These are phyloP conservation scores for Pseudozyma hubeiensis DNA, from an alignment of 1,284 basidiomycete genomes.

Conservation along the genomic window DNA sequence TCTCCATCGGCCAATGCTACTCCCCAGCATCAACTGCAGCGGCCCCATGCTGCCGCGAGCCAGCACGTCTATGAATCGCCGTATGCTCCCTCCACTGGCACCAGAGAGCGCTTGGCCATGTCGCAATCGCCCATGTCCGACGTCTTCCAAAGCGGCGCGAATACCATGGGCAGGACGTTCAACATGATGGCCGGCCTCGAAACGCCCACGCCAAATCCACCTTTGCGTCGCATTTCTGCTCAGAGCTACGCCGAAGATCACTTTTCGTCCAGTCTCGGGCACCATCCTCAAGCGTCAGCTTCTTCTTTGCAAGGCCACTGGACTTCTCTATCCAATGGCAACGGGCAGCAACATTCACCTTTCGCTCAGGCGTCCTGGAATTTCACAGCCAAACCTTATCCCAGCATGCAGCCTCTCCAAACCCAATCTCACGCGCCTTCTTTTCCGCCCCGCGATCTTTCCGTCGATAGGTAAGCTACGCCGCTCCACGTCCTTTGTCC, in stretches of 20 bases:
- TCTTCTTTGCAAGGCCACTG: not conserved
- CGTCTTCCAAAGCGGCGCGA: slow-evolving; percentile 25
- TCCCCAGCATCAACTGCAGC: slow-evolving; percentile 15
- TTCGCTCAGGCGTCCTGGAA: slow-evolving; percentile 29
- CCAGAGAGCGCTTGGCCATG: slow-evolving; percentile 30
- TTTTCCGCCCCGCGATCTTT: slow-evolving; percentile 7
- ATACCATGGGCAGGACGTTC: slow-evolving; percentile 24
- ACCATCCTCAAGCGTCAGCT: not conserved
- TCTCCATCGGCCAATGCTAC: slow-evolving; percentile 16
- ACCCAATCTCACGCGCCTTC: not conserved
- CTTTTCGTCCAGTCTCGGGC: not conserved
- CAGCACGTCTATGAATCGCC: slow-evolving; percentile 24
- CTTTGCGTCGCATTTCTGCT: slow-evolving; percentile 15
- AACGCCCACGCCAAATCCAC: slow-evolving; percentile 27
- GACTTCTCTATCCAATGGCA: slow-evolving; percentile 2
- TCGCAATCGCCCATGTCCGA: slow-evolving; percentile 45
- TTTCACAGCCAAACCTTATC: slow-evolving; percentile 16
- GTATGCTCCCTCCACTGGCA: slow-evolving; percentile 23
- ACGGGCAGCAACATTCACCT: slow-evolving; percentile 6
- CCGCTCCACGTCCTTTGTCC: not conserved
- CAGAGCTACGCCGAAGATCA: slow-evolving; percentile 2
- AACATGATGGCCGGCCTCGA: slow-evolving; percentile 42
- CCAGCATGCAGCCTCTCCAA: slow-evolving; percentile 18
- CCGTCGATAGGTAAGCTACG: slow-evolving; percentile 20
- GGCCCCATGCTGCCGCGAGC: slow-evolving; percentile 6